Base-by-base conservation (phyloP, 129 eudicot species). In the Ambrosia trifida region DNA sequence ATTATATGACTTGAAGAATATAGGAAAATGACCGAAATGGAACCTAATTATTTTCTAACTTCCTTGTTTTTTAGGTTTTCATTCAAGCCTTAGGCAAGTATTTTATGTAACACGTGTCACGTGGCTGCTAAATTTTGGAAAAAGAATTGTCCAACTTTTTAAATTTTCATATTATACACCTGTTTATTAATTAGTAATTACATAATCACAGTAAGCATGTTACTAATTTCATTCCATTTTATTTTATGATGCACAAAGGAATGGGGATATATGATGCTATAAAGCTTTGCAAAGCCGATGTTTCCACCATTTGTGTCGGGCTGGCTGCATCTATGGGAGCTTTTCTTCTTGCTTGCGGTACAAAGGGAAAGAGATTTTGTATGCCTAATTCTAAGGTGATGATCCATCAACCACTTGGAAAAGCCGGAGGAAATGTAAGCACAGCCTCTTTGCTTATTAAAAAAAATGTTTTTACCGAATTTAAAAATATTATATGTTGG, bases 251-350 rank as follows among this genome's bases (percentile, higher is more conserved):
- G 65, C 70, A 47, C 74, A 69, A 72, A 95, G 99, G 96, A 60
- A 83, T 95, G 97, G 97, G 96, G 59, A 95, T 95, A 53, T 90
- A 95, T 49, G 99, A 95, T 81, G 96, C 97, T 33, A 95, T 95
- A 96, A 95, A 90, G 81, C 46, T 84, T 78, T 90, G 97, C 85
- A 88, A 90, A 81, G 97, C 99, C 11, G 99, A 95, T 81, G 79
- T 95, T 60, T 95, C 99, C 41, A 95, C 99, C 19, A 83, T 86
- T 54, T 87, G 96, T 67, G 66, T 90, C 67, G 99, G 99, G 20
- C 74, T 95, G 14, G 99, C 99, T 49, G 97, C 97, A 79, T 90
- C 99, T 28, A 95, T 95, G 99, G 99, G 97, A 46, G 99, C 99
- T 16, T 95, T 95, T 74, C 82, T 95, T 66, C 96, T 95, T 66